Percentiles rank a stretch among this genome's conserved stretches.
These are phyloP conservation scores for Papiliotrema terrestris DNA, from an alignment of 1,284 basidiomycete species.

Conservation along the genomic window DNA sequence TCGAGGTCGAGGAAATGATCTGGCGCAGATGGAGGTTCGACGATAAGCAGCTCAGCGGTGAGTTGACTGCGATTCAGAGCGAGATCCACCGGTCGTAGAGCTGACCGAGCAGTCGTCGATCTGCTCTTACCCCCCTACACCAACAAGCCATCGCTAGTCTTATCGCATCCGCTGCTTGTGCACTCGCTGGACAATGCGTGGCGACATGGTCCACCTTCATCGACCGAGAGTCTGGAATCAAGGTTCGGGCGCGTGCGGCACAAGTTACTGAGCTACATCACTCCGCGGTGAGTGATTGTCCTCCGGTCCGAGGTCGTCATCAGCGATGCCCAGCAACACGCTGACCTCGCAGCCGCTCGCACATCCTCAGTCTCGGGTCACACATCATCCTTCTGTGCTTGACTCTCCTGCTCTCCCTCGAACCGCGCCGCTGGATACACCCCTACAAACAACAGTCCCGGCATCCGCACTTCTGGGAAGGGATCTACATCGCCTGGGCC, in stretches of 20 bases:
- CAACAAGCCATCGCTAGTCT: constrained; percentile 9
- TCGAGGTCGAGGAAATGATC: not conserved
- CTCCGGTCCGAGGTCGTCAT: not conserved
- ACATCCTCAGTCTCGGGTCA: constrained; percentile 14
- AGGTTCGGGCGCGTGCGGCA: not conserved
- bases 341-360: constrained; percentile 12
- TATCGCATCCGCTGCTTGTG: constrained; percentile 20
- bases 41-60: not conserved
- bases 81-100: no score
- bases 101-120: not conserved
- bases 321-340: not conserved
- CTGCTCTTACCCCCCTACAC: constrained; percentile 10
- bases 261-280: not conserved
- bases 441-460: constrained; percentile 7
- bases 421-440: constrained; percentile 10
- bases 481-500: constrained; percentile 14
- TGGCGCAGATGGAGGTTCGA: not conserved
- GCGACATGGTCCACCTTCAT: constrained; percentile 2
- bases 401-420: constrained; percentile 13
- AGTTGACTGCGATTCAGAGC: not conserved
- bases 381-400: constrained; percentile 12
- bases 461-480: constrained; percentile 3
- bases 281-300: constrained; percentile 6
- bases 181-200: constrained; percentile 17
- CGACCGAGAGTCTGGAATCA: not conserved